Percentiles rank a stretch among this genome's conserved stretches.
phyloP scores from a whole-genome alignment of 1,284 basidiomycete species.

The Marasmius sp. region DNA sequence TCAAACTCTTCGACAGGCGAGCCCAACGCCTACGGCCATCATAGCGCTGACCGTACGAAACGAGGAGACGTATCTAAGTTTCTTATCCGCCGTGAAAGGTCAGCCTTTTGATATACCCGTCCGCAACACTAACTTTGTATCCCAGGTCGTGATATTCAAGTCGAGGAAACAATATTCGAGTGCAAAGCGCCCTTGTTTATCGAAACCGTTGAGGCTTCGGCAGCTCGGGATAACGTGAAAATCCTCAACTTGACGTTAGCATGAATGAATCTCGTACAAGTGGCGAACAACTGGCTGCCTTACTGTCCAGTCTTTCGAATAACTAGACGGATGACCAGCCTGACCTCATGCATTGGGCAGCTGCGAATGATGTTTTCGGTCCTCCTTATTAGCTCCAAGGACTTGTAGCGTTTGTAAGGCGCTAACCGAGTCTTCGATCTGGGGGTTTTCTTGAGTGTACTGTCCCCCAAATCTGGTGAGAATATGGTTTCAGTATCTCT shows the following conservation, averaged over 20 bases:
- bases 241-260: background rate
- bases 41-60: constrained; percentile 62
- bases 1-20: constrained; percentile 38
- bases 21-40: constrained; percentile 35
- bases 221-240: background rate
- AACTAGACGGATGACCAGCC: no score
- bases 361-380: no score
- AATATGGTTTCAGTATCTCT: no score
- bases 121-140: background rate
- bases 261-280: background rate
- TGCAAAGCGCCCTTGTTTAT: background rate
- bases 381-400: no score
- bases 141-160: background rate
- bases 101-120: background rate
- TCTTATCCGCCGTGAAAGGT: constrained; percentile 38
- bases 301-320: no score
- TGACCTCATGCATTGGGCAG: no score
- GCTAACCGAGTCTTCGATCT: no score
- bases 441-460: no score
- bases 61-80: constrained; percentile 38
- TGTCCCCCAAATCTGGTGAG: no score
- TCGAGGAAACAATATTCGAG: background rate
- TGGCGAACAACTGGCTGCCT: background rate
- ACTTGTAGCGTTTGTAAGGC: no score
- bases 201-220: background rate